Conservation (phyloP, 306 rosid genomes). For the apple (Malus domestica) region ASM211411v1 NC_041802.1:4895501-4896000, state of each 20-base stretch:
- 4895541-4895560: not conserved
- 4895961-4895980: conserved; percentile 49
- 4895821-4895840: conserved; percentile 40
- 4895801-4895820: conserved; percentile 28
- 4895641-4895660: conserved; percentile 37
- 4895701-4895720: conserved; percentile 86
- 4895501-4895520: not conserved
- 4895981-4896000: conserved; percentile 31
- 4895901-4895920: conserved; percentile 85
- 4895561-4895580: conserved; percentile 39
- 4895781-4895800: conserved; percentile 61
- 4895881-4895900: conserved; percentile 67
- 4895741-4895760: conserved; percentile 63
- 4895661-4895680: conserved; percentile 68
- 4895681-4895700: conserved; percentile 80
- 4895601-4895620: conserved; percentile 80
- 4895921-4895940: conserved; percentile 90
- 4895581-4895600: conserved; percentile 90
- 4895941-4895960: conserved; percentile 92
- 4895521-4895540: not conserved
- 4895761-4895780: conserved; percentile 80
- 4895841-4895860: conserved; percentile 45
- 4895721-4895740: conserved; percentile 86
- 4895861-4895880: conserved; percentile 34
- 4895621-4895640: conserved; percentile 57